Evolutionary conservation across 371 early-diverging fungal genomes (phyloP), one percentile per base, ranked within the genome.

Genomic region (Choanephora cucurbitarum): DNA sequence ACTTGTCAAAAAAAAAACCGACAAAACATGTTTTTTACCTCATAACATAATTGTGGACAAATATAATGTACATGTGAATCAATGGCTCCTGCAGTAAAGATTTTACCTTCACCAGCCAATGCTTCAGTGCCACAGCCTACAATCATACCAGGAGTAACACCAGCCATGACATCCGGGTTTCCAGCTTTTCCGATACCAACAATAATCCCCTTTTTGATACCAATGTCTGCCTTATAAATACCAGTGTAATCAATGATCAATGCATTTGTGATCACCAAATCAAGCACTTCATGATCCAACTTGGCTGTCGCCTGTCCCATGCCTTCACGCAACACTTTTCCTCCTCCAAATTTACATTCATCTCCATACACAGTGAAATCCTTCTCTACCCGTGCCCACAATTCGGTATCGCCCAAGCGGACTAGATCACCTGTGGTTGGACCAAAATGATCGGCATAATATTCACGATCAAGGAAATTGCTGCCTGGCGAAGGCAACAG

Each of bases 181-280:
- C 97, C 97, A 13, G 95, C 89, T 67, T 97, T 97, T 46, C 97
- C 97, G 52, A 95, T 93, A 18, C 91, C 94, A 14, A 73, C 82
- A 57, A 97, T 95, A 21, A 79, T 58, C 3, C 94, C 94, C 18
- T 84, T 69, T 57, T 90, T 90, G 62, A 97, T 84, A 57, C 97
- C 97, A 70, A 95, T 94, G 63, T 97, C 96, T 8, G 97, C 95
- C 86, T 96, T 96, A 81, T 89, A 91, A 40, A 96, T 91, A n/a
- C 97, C 97, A 11, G 91, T 88, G 58, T 91, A 91, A 68, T 97
- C 97, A 49, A 97, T 68, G 53, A 97, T 89, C 40, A 95, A 62
- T 0, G 91, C 91, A 62, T 97, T 97, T 23, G 95, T 95, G 49
- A 97, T 93, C 4, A 95, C 94, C 46, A 95, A 69, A 66, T 97